Evolutionary conservation across 148 eudicot genomes (phyloP).

Genomic region (Rhododendron vialii): DNA sequence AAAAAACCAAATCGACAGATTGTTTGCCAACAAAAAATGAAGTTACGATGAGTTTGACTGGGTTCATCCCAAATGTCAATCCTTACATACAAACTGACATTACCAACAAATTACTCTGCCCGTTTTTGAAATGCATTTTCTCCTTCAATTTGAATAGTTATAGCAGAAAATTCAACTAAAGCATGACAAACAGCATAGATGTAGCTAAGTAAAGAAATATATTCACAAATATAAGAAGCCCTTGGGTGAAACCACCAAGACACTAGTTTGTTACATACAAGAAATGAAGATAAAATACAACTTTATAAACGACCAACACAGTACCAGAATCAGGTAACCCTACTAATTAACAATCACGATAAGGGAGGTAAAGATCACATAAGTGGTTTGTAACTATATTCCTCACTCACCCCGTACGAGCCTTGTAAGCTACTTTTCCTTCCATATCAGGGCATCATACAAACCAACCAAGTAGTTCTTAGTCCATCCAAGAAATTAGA

Average conservation of each 20-base stretch:
- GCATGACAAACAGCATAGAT: not conserved
- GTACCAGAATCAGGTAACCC: not conserved
- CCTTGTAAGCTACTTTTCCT: not conserved
- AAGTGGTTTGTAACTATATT: not conserved
- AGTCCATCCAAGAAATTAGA: not conserved
- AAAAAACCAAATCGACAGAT: not conserved
- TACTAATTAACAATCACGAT: not conserved
- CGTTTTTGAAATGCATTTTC: not conserved
- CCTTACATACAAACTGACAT: not conserved
- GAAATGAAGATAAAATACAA: not conserved
- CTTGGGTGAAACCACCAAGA: not conserved
- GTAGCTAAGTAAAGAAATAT: not conserved
- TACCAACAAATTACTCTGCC: not conserved
- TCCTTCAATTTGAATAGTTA: not conserved
- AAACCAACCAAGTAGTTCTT: not conserved
- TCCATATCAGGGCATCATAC: conserved; percentile 2
- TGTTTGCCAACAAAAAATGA: not conserved
- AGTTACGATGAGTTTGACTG: not conserved
- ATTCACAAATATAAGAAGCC: not conserved
- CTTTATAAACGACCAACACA: not conserved
- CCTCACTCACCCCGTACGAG: not conserved
- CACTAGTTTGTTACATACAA: not conserved
- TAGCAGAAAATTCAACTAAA: not conserved
- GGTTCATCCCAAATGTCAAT: not conserved
- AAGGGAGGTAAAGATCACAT: not conserved